Conservation (phyloP, 2,329 filamentous ascomycete genomes). For the Lecanicillium sp. region DNA sequence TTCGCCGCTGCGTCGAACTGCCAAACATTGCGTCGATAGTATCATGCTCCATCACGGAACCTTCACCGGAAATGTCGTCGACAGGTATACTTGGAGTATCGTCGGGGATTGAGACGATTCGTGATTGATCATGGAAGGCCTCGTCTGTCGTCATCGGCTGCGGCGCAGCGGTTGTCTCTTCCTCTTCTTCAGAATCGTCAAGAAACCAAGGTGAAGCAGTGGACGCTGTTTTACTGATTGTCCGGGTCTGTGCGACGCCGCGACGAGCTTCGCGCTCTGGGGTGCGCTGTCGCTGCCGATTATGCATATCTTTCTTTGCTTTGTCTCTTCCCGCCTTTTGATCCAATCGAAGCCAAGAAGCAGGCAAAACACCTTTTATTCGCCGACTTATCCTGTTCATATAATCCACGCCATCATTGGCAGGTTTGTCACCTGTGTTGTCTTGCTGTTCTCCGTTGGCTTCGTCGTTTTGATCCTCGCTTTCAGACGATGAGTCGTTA, state of each 20-base stretch:
- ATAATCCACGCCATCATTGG: slow-evolving; percentile 36
- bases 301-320: slow-evolving; percentile 23
- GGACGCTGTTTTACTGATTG: slow-evolving; percentile 20
- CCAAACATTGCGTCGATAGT: slow-evolving; percentile 46
- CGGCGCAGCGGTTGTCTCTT: slow-evolving; percentile 18
- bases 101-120: slow-evolving; percentile 19
- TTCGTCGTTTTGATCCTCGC: not conserved
- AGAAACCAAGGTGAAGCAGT: slow-evolving; percentile 33
- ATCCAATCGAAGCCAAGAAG: slow-evolving; percentile 61
- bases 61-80: slow-evolving; percentile 22
- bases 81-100: slow-evolving; percentile 7
- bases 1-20: slow-evolving; percentile 34
- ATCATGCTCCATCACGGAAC: slow-evolving; percentile 44
- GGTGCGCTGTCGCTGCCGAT: slow-evolving; percentile 26
- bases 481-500: not conserved
- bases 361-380: slow-evolving; percentile 57
- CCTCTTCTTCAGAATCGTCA: slow-evolving; percentile 42
- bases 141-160: slow-evolving; percentile 20
- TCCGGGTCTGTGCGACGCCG: slow-evolving; percentile 44
- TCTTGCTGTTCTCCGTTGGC: slow-evolving; percentile 4
- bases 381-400: slow-evolving; percentile 35
- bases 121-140: slow-evolving; percentile 23
- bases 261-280: slow-evolving; percentile 36
- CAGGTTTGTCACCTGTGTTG: slow-evolving; percentile 25
- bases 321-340: slow-evolving; percentile 35